These are phyloP conservation scores for Cornus suecica DNA, from an alignment of 148 eudicot species.

Conservation along the genomic window DNA sequence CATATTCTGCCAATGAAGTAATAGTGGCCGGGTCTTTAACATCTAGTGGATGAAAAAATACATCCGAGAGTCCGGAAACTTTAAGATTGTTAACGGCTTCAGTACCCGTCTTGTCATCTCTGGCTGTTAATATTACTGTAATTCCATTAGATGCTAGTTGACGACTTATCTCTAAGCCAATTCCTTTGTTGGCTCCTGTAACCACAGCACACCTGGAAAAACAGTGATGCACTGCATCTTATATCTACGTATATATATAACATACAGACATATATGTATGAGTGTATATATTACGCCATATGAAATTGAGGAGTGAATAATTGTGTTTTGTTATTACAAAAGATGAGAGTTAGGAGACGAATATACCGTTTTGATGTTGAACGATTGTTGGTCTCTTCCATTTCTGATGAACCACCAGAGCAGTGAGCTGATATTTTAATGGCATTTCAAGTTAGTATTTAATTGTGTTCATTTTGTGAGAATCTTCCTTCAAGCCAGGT, in stretches of 20 bases:
- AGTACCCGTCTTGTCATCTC: conserved; percentile 19
- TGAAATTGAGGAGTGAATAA: not conserved
- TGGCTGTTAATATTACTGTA: conserved; percentile 22
- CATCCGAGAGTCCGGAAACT: not conserved
- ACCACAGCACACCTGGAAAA: conserved; percentile 23
- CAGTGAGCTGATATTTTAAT: not conserved
- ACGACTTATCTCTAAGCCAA: conserved; percentile 20
- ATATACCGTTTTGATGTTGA: not conserved
- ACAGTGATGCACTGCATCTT: no score
- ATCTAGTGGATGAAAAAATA: conserved; percentile 28
- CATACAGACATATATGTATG: no score
- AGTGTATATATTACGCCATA: not conserved
- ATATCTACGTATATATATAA: not conserved
- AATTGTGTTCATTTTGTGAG: not conserved
- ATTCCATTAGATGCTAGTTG: conserved; percentile 17
- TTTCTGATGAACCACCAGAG: not conserved
- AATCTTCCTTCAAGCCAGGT: not conserved
- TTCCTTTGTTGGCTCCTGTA: conserved; percentile 26
- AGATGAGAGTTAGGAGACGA: not conserved
- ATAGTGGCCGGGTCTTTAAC: conserved; percentile 14
- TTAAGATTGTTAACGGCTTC: conserved; percentile 23
- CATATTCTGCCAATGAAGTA: conserved; percentile 12
- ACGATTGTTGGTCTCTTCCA: not conserved
- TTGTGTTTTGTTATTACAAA: not conserved
- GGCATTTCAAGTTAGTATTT: no score